Conservation (phyloP, 257 asterid species). For the Craterostigma plantagineum region DNA sequence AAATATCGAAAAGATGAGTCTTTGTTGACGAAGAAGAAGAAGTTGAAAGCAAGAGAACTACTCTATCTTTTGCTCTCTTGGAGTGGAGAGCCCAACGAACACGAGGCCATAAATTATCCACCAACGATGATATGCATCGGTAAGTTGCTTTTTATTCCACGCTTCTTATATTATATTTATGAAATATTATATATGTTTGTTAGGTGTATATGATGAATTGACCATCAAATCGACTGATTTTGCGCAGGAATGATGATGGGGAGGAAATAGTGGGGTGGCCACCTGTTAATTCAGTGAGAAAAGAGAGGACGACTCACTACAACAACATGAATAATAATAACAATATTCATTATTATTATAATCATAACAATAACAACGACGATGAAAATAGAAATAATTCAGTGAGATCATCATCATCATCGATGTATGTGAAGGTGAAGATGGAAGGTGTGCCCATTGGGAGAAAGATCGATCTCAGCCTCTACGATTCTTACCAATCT, state of each 20-base stretch:
- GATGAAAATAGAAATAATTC: neutral
- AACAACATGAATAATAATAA: neutral
- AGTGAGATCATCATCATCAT: constrained; percentile 10
- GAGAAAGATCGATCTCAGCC: constrained; percentile 27
- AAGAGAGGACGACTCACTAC: constrained; percentile 13
- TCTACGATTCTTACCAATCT: constrained; percentile 19
- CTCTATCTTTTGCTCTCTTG: constrained; percentile 23
- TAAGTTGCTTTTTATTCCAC: too few relatives aligned
- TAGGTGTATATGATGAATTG: too few relatives aligned
- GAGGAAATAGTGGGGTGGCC: constrained; percentile 27
- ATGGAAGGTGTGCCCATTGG: constrained; percentile 40
- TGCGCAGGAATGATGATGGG: constrained; percentile 14
- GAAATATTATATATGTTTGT: too few relatives aligned
- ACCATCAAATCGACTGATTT: neutral
- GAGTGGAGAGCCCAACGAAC: constrained; percentile 13
- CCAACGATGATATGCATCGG: too few relatives aligned
- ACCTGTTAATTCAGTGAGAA: constrained; percentile 21
- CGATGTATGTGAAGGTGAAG: constrained; percentile 36
- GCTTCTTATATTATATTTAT: too few relatives aligned
- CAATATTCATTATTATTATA: too few relatives aligned
- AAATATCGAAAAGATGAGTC: neutral
- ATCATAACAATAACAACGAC: neutral
- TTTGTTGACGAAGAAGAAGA: constrained; percentile 1
- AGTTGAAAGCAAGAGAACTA: constrained; percentile 10
- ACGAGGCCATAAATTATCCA: neutral